These are phyloP conservation scores for Dalechampia spathulata DNA, from an alignment of 441 rosid genomes.

Conservation along the genomic window DNA sequence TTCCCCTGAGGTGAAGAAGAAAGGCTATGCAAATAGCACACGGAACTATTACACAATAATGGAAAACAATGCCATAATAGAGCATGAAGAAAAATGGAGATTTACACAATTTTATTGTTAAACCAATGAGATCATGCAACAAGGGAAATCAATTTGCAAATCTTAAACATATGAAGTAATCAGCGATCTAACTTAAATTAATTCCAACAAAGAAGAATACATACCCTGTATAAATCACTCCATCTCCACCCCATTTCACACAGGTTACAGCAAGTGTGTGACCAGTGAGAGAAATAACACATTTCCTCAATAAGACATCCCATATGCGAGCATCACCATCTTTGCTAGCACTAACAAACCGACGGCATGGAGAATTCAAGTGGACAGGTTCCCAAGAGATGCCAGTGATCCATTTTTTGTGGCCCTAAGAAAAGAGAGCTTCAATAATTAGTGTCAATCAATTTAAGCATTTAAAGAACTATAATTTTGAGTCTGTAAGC, in stretches of 20 bases:
- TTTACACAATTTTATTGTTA: too few relatives aligned
- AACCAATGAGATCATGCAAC: too few relatives aligned
- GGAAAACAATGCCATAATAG: not conserved
- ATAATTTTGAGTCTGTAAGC: not conserved
- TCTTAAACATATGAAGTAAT: not conserved
- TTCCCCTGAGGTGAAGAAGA: too few relatives aligned
- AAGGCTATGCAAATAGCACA: too few relatives aligned
- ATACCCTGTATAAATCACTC: constrained; percentile 89
- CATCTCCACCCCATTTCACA: constrained; percentile 99
- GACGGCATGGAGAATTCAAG: constrained; percentile 84
- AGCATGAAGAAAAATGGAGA: not conserved
- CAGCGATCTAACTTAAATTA: not conserved
- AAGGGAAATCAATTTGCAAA: too few relatives aligned
- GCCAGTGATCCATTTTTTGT: constrained; percentile 98
- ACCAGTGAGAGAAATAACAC: constrained; percentile 74
- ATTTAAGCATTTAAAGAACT: not conserved
- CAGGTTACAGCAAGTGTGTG: constrained; percentile 97
- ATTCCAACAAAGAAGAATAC: constrained; percentile 11
- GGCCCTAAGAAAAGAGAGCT: constrained; percentile 55
- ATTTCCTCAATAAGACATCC: constrained; percentile 65
- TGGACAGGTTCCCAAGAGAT: constrained; percentile 98
- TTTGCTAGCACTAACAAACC: constrained; percentile 95
- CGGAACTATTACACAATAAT: too few relatives aligned
- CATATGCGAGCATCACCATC: constrained; percentile 99
- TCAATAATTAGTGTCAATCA: constrained; percentile 9